phyloP scores from a whole-genome alignment of 768 basidiomycete genomes.

The Scleroderma bovista region DNA sequence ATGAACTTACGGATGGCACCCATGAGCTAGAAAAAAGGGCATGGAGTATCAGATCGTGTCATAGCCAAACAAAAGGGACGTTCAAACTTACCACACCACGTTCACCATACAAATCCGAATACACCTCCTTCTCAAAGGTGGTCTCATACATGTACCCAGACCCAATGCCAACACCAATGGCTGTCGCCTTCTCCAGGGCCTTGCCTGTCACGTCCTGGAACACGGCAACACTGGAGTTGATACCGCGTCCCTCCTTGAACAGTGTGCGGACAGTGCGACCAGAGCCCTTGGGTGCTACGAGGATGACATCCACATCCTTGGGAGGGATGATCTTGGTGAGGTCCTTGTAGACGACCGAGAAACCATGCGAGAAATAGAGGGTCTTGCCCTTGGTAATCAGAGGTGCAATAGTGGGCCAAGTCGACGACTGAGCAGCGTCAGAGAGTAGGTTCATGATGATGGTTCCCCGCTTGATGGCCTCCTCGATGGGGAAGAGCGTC shows the following conservation, averaged over 20 bases:
- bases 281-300: conserved; percentile 98
- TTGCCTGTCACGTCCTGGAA: conserved; percentile 98
- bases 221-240: conserved; percentile 92
- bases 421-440: conserved; percentile 97
- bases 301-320: conserved; percentile 93
- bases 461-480: conserved; percentile 91
- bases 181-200: conserved; percentile 95
- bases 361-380: conserved; percentile 99
- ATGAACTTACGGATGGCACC: conserved; percentile 79
- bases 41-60: background rate
- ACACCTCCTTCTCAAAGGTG: conserved; percentile 99
- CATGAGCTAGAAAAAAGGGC: conserved; percentile 62
- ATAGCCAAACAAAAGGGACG: conserved; percentile 3
- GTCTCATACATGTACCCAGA: conserved; percentile 99
- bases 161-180: conserved; percentile 89
- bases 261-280: conserved; percentile 98
- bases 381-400: conserved; percentile 99
- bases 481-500: conserved; percentile 97
- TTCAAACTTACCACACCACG: conserved; percentile 85
- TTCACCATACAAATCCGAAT: conserved; percentile 98
- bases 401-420: conserved; percentile 85
- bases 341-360: conserved; percentile 97
- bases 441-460: conserved; percentile 99
- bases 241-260: conserved; percentile 99
- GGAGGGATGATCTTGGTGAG: conserved; percentile 94